Base-by-base conservation (phyloP, 225 moss, liverwort and hornwort genomes). In the Ulota crispa region DNA sequence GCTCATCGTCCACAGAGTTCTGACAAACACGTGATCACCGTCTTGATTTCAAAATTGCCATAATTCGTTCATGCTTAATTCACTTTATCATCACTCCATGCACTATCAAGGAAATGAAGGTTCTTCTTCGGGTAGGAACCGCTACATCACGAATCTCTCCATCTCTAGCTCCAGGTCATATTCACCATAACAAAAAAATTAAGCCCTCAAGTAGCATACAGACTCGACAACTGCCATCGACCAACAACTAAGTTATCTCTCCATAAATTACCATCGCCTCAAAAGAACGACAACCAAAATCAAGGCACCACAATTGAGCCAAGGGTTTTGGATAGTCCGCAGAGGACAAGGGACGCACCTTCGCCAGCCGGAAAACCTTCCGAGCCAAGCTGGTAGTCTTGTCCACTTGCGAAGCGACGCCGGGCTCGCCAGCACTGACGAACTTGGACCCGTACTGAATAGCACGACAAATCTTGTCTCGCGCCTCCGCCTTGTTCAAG, bases 361-460 rank as follows among this genome's bases (percentile, higher is more conserved):
- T 98, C 3, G 94, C 90, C 26, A 98, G 85, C 11, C 98, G 93
- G 27, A 99, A 99, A 34, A 99, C 94, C 87, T 99, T 99, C 15
- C 98, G 91, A 47, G 98, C 98, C 91, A 95, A 86, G 82, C 94
- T 94, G 26, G 95, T 95, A 9, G 92, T 93, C 87, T 93, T 95
- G 70, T 99, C 95, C 11, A 99, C 98, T 28, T 82, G 86, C 73
- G 89, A 79, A 0, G 98, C 98, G 12, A 92, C 91, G 60, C 98
- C 98, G 1, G 94, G 94, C 85, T 94, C 89, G 9, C 98, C 95
- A 32, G 88, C 92, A 84, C 98, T 99, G 19, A 99, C 0, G 81
- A 95, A 99, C 91, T 99, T 99, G 72, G 98, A 94, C 71, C 98
- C 98, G 65, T 99, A 99, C 87, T 99, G 95, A 65, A 99, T 99